phyloP scores from a whole-genome alignment of 805 yeast species.

The Teunomyces cretensis region DNA sequence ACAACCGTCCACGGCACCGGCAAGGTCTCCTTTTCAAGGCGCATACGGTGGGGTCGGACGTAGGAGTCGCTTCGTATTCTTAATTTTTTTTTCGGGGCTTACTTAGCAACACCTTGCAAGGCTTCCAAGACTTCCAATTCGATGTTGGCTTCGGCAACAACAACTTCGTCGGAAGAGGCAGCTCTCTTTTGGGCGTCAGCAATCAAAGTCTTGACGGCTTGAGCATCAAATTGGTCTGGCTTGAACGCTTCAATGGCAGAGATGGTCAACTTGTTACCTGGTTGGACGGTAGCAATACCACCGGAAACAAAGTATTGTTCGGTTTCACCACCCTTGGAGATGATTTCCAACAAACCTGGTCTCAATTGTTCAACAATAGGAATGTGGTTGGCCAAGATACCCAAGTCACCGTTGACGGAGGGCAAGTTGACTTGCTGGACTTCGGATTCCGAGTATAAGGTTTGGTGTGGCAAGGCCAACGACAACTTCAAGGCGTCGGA shows the following conservation, averaged over 20 bases:
- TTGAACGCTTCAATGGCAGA: slow-evolving; percentile 95
- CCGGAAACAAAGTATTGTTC: slow-evolving; percentile 89
- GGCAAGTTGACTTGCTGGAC: slow-evolving; percentile 86
- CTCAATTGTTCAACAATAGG: slow-evolving; percentile 94
- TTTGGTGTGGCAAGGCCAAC: slow-evolving; percentile 87
- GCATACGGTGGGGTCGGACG: too few relatives aligned
- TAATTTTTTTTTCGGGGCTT: slow-evolving; percentile 19
- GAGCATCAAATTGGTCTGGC: slow-evolving; percentile 79
- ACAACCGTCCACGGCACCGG: too few relatives aligned
- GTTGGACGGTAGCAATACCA: slow-evolving; percentile 95
- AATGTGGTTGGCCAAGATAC: slow-evolving; percentile 96
- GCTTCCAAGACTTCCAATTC: slow-evolving; percentile 97
- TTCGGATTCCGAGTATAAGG: slow-evolving; percentile 58
- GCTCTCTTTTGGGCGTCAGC: slow-evolving; percentile 94
- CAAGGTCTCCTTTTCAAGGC: too few relatives aligned
- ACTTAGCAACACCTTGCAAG: slow-evolving; percentile 77
- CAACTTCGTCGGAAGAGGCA: slow-evolving; percentile 78
- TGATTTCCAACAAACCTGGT: slow-evolving; percentile 93
- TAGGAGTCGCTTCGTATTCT: not conserved
- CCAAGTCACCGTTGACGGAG: slow-evolving; percentile 92
- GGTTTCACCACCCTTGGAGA: slow-evolving; percentile 70
- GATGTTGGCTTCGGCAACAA: slow-evolving; percentile 92
- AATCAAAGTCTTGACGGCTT: slow-evolving; percentile 74
- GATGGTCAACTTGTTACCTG: slow-evolving; percentile 86
- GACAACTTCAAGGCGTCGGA: slow-evolving; percentile 79